Evolutionary conservation across 1,284 basidiomycete genomes (phyloP), one percentile per base, ranked within the genome.

Genomic region (Microbotryum saponariae): DNA sequence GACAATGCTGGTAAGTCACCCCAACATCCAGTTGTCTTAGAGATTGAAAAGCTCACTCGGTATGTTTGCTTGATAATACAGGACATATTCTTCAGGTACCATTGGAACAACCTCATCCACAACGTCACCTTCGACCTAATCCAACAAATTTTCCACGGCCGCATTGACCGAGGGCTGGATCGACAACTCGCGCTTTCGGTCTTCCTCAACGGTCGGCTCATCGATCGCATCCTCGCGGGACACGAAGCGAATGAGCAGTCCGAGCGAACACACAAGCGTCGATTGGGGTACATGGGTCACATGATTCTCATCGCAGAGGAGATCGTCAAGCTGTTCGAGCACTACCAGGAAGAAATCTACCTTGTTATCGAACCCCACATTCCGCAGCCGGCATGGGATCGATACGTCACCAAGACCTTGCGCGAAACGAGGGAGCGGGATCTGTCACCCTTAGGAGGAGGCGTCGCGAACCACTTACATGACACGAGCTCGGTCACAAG

Each of bases 101-200:
- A 92, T 0, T 92, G 91, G 87, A 97, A 98, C 78, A 97, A 98
- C 74, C 97, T 98, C 74, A 78, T 98, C 49, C 96, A 99, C 75
- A 93, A 91, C 71, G 88, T 94, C 18, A 91, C 97, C 20, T 98
- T 98, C 74, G 96, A 98, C 75, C 80, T 97, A 54, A 81, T 98
- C 2, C 94, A 97, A 74, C 96, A 98, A 75, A 88, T 97, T 54
- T 82, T 99, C 66, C 94, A 89, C 16, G 92, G 92, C 18, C 82
- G 84, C 44, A 80, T 91, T 51, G 85, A 90, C 31, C 79, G 79
- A 29, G 86, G 87, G 1, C 80, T 83, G 60, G 94, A 92, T 72
- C 83, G 88, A 52, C 85, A 91, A 67, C 79, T 96, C 25, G 85
- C 85, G 12, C 78, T 91, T 14, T 81, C 87, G 4, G 79, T 94